Evolutionary conservation across 2,329 filamentous ascomycete species (phyloP), one percentile per base, ranked within the genome.

Genomic region (Apiospora pterosperma): DNA sequence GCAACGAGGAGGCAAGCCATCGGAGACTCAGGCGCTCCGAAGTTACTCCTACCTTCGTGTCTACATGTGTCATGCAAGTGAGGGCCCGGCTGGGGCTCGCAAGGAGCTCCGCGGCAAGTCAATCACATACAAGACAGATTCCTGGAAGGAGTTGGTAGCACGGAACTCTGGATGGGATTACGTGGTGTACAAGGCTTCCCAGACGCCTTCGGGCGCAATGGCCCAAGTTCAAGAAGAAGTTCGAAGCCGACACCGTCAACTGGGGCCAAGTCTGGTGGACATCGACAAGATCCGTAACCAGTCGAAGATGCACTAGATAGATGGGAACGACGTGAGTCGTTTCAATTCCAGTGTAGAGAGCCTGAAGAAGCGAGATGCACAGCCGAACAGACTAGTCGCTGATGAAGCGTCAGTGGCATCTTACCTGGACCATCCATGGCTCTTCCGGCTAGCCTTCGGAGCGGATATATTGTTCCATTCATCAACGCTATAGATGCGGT

Each of bases 401-500:
- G 65, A 66, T 42, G 59, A 66, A 21, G 36, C 44, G 8, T 62
- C 59, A 16, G 61, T 66, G n/a, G 28, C 36, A 10, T 66, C 65
- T 4, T 66, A 64, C 65, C 60, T 66, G 48, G 62, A 52, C 23
- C 71, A n/a, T n/a, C n/a, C 8, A 10, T 16, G 10, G 48, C 73
- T 44, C 68, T 71, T 1, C 67, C 62, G 31, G 36, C 58, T 6
- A 36, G 21, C 21, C 16, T 68, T n/a, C 58, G 64, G 4, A n/a
- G 66, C 1, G 70, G 70, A 2, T 70, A 74, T 25, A 69, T 67
- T 36, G 42, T 44, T 1, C 67, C 68, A 19, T 70, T 71, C 52
- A 65, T 74, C 28, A 68, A 72, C 8, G 69, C 69, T 25, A 44
- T 75, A 5, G 71, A 76, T 36, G 64, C 72, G 1, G 6, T 55